Conservation (phyloP, 441 rosid genomes). For the Populus hybrid region DNA sequence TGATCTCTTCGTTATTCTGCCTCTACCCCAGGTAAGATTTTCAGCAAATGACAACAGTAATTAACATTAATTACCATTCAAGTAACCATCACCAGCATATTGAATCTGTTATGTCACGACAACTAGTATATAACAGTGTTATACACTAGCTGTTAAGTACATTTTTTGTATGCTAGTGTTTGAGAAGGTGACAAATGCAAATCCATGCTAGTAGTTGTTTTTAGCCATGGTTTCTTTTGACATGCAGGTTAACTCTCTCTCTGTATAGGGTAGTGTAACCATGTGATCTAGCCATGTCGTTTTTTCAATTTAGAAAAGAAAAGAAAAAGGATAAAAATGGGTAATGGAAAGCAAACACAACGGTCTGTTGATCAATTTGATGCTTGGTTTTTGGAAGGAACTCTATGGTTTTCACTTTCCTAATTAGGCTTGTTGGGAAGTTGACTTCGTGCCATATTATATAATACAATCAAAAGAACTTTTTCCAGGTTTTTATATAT, state of each 20-base stretch:
- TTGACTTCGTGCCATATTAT: no score
- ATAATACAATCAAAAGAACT: no score
- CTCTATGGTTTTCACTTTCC: not conserved
- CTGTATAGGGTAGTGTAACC: slow-evolving; percentile 1
- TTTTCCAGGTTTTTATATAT: not conserved
- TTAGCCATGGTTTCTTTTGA: not conserved
- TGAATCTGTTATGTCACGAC: not conserved
- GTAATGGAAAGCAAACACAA: not conserved
- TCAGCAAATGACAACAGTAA: not conserved
- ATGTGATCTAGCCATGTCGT: slow-evolving; percentile 36
- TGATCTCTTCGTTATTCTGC: slow-evolving; percentile 80
- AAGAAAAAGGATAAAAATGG: no score
- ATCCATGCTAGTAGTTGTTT: slow-evolving; percentile 2
- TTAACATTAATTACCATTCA: not conserved
- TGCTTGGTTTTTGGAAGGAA: not conserved
- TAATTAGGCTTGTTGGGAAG: no score
- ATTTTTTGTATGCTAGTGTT: slow-evolving; percentile 11
- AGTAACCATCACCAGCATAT: not conserved
- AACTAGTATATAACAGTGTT: no score
- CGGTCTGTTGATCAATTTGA: not conserved
- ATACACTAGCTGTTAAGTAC: not conserved
- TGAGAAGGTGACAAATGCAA: slow-evolving; percentile 13
- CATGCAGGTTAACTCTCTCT: not conserved
- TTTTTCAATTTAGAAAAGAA: slow-evolving; percentile 1
- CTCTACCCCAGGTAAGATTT: slow-evolving; percentile 70